phyloP scores from a whole-genome alignment of 2,329 filamentous ascomycete species.

The Phialophora verrucosa region DNA sequence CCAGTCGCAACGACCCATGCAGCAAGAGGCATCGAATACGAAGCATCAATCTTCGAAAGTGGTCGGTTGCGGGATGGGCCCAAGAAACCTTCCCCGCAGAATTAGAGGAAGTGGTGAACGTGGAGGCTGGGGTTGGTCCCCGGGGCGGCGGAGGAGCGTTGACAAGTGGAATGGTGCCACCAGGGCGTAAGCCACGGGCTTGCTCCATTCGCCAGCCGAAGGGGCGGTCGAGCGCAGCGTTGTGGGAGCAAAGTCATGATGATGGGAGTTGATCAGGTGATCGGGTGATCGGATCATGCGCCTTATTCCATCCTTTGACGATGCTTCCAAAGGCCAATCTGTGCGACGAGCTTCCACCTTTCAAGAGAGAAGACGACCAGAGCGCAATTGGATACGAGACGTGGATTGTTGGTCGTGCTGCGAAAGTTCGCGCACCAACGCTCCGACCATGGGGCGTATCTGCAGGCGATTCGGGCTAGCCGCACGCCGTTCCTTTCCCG shows the following conservation, averaged over 20 bases:
- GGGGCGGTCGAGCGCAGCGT: neutral
- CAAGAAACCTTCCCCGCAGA: constrained; percentile 14
- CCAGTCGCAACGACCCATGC: neutral
- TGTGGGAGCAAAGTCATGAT: constrained; percentile 10
- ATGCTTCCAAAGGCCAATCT: neutral
- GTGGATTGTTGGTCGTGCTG: constrained; percentile 1
- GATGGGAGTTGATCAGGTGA: neutral
- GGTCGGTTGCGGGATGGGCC: neutral
- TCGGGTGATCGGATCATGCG: constrained; percentile 10
- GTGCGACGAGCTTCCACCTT: constrained; percentile 1
- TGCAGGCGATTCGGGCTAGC: neutral
- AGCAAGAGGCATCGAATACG: constrained; percentile 8
- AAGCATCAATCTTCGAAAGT: constrained; percentile 6
- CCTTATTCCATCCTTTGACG: constrained; percentile 9
- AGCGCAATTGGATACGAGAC: neutral
- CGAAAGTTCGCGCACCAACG: neutral
- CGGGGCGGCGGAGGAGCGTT: constrained; percentile 9
- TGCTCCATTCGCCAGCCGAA: constrained; percentile 8
- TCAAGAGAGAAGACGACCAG: neutral
- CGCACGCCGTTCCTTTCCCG: neutral
- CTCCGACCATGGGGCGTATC: neutral
- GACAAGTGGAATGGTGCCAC: constrained; percentile 9
- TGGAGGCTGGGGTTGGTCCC: constrained; percentile 21
- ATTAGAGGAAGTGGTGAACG: constrained; percentile 5
- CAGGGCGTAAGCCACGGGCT: neutral